These are phyloP conservation scores for Suhomyces xylopsoci DNA, from an alignment of 805 yeast species.

Conservation along the genomic window DNA sequence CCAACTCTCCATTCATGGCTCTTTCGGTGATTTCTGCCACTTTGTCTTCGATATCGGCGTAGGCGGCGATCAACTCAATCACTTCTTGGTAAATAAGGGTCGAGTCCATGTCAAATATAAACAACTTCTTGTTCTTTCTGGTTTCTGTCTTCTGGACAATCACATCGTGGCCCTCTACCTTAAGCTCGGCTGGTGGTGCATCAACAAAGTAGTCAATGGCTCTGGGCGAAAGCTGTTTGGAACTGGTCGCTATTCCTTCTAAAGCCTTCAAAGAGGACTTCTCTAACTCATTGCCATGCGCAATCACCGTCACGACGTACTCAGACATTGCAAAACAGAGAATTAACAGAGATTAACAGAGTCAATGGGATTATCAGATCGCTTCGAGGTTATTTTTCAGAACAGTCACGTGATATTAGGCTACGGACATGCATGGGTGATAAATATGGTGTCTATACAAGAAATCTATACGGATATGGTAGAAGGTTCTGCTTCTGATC, in stretches of 20 bases:
- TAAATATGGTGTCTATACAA: background rate
- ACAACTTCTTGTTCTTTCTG: constrained; percentile 48
- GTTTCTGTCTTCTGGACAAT: constrained; percentile 24
- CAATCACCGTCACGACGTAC: constrained; percentile 18
- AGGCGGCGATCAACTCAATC: constrained; percentile 90
- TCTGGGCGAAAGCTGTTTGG: constrained; percentile 16
- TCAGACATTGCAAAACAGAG: background rate
- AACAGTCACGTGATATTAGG: background rate
- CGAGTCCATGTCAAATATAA: constrained; percentile 97
- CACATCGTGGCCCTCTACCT: constrained; percentile 22
- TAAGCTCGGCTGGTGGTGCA: background rate
- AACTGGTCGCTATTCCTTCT: constrained; percentile 4
- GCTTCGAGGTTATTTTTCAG: background rate
- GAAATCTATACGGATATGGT: background rate
- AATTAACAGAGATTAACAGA: background rate
- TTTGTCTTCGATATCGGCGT: constrained; percentile 83
- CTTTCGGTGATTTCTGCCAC: constrained; percentile 87
- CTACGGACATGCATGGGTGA: background rate
- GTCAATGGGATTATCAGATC: background rate
- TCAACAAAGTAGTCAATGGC: constrained; percentile 20
- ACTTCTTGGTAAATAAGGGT: constrained; percentile 95
- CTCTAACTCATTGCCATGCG: constrained; percentile 13
- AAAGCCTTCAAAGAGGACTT: constrained; percentile 2
- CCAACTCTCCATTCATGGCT: constrained; percentile 97
- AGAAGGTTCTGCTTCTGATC: background rate